These are phyloP conservation scores for Acanthamoeba healyi DNA, from an alignment of 208 protist genomes.

Conservation along the genomic window DNA sequence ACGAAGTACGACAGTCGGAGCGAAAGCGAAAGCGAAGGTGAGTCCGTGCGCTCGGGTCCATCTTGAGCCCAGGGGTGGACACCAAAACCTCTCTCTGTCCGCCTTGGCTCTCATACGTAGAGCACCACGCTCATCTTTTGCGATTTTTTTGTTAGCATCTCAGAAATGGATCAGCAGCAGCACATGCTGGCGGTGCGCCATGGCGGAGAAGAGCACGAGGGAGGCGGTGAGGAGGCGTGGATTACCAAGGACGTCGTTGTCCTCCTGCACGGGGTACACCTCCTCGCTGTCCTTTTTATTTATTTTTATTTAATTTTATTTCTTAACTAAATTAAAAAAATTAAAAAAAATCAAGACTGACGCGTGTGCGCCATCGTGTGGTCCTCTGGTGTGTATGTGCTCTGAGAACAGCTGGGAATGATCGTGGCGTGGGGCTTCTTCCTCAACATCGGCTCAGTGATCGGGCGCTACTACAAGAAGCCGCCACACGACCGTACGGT, in stretches of 20 bases:
- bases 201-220: constrained; percentile 30
- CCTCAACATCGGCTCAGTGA: constrained; percentile 60
- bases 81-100: too few relatives aligned
- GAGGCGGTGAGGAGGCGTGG: neutral
- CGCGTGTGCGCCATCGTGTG: too few relatives aligned
- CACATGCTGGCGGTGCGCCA: neutral
- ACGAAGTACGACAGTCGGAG: too few relatives aligned
- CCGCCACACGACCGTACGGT: constrained; percentile 6
- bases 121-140: too few relatives aligned
- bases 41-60: too few relatives aligned
- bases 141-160: too few relatives aligned
- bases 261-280: constrained; percentile 28
- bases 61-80: too few relatives aligned
- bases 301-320: neutral
- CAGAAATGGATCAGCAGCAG: too few relatives aligned
- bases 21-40: too few relatives aligned
- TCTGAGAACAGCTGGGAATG: constrained; percentile 63
- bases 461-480: constrained; percentile 68
- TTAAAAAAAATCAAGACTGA: too few relatives aligned
- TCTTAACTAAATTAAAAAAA: neutral
- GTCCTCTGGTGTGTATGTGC: too few relatives aligned
- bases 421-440: constrained; percentile 63
- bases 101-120: too few relatives aligned
- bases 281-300: neutral
- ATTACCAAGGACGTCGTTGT: constrained; percentile 19